These are phyloP conservation scores for Ambrosia trifida DNA, from an alignment of 129 eudicot species.

Conservation along the genomic window DNA sequence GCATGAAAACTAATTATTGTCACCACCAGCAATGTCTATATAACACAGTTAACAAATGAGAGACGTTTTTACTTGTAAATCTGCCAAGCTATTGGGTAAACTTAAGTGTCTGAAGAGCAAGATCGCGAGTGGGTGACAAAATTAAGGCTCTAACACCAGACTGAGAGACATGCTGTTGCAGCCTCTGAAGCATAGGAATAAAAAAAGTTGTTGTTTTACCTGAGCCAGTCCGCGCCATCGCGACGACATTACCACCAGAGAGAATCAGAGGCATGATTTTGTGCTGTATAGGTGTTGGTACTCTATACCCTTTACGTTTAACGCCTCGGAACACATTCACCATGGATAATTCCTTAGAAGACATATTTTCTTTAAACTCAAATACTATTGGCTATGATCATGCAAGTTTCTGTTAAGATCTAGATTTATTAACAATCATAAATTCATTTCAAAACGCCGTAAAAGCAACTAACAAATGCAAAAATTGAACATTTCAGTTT, in stretches of 20 bases:
- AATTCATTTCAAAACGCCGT: too few relatives aligned
- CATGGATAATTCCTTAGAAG: too few relatives aligned
- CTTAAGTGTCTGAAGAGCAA: slow-evolving; percentile 89
- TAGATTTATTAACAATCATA: too few relatives aligned
- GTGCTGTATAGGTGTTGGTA: slow-evolving; percentile 95
- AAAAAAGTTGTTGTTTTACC: slow-evolving; percentile 95
- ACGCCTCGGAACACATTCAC: slow-evolving; percentile 62
- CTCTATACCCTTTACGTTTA: slow-evolving; percentile 77
- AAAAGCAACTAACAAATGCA: too few relatives aligned
- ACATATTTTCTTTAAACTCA: too few relatives aligned
- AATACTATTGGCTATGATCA: too few relatives aligned
- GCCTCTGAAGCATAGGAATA: slow-evolving; percentile 84
- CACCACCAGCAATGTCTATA: too few relatives aligned
- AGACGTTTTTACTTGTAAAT: slow-evolving; percentile 52
- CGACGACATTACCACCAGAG: slow-evolving; percentile 79
- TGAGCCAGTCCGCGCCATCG: slow-evolving; percentile 96
- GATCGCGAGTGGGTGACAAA: slow-evolving; percentile 79
- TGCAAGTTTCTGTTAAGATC: too few relatives aligned
- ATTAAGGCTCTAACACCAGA: slow-evolving; percentile 80
- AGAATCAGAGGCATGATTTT: slow-evolving; percentile 89
- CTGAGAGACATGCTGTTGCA: slow-evolving; percentile 69
- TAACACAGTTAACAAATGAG: not conserved
- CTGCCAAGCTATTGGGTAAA: slow-evolving; percentile 76
- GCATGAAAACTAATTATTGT: too few relatives aligned
- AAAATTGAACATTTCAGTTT: too few relatives aligned